These are phyloP conservation scores for Euphorbia celastroides DNA, from an alignment of 441 rosid species.

Conservation along the genomic window DNA sequence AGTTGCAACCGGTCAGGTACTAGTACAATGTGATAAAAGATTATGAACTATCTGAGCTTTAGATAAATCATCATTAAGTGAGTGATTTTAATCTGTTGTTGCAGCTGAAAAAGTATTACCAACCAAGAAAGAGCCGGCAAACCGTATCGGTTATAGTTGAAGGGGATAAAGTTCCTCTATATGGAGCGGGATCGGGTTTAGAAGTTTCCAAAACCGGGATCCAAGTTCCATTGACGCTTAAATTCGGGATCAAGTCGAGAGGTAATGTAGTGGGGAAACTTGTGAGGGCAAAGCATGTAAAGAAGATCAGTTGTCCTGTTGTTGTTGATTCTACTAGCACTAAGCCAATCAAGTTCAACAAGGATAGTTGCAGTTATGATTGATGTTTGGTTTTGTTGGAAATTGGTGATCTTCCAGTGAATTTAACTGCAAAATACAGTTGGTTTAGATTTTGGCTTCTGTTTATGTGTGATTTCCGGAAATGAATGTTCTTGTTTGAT, in stretches of 20 bases:
- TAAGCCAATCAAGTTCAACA: constrained; percentile 54
- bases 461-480: background rate
- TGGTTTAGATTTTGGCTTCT: background rate
- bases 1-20: constrained; percentile 80
- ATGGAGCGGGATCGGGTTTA: constrained; percentile 83
- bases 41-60: no score
- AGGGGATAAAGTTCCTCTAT: constrained; percentile 74
- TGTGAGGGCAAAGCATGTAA: constrained; percentile 67
- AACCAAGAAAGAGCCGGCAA: constrained; percentile 77
- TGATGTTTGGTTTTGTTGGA: constrained; percentile 17
- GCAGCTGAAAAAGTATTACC: constrained; percentile 89
- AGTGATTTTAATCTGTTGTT: background rate
- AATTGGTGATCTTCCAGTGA: background rate
- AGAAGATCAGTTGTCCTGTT: constrained; percentile 48
- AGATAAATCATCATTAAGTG: no score
- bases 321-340: constrained; percentile 45
- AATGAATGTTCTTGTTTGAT: background rate
- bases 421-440: background rate
- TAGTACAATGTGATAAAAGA: background rate
- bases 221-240: constrained; percentile 48
- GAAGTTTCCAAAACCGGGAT: constrained; percentile 41
- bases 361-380: constrained; percentile 46
- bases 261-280: constrained; percentile 86
- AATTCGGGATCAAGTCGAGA: constrained; percentile 58
- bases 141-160: constrained; percentile 47